Base-by-base conservation (phyloP, 768 basidiomycete species). In the Termitomyces sp. region DNA sequence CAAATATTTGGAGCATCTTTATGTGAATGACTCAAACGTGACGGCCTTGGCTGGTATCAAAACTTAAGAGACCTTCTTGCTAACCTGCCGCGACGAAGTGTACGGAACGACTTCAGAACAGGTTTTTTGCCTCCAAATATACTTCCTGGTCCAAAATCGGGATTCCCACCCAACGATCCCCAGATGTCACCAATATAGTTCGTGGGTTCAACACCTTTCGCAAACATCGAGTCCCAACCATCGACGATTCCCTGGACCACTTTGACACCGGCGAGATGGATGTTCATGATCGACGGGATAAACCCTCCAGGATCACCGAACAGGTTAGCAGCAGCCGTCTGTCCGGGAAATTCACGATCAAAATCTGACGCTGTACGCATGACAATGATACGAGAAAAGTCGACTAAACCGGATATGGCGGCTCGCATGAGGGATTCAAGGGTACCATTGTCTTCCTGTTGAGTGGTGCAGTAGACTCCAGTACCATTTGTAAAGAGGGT, bases 351-450 rank as follows among this genome's bases (percentile, higher is more conserved):
- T 53, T 62, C 58, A 11, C 61, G 58, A 45, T 62, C 61, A 36
- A 62, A 62, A 47, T 62, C 61, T 2, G 61, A 62, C 7, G 48
- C 61, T 2, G 61, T 62, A 7, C 61, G 61, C 61, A 62, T 62
- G 31, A 62, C 59, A 55, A 62, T 62, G 31, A 62, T 57, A 50
- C 61, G 61, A 9, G 50, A 53, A 57, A 58, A 61, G 48, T 61
- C 61, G 20, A 58, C 61, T n/a, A 61, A 22, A 20, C 57, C 57
- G 5, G 20, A 20, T 57, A 37, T 55, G 12, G 44, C 41, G 3
- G 16, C 61, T 4, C 61, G 61, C 57, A 61, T 54, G 46, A 61
- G 57, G n/a, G 61, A 58, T 47, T 61, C 61, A 12, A 61, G 57
- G 7, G 61, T 61, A 33, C 33, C 61, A 50, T 58, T 58, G 34